These are phyloP conservation scores for Mortierella sp. DNA, from an alignment of 371 early-diverging fungal genomes.

Conservation along the genomic window DNA sequence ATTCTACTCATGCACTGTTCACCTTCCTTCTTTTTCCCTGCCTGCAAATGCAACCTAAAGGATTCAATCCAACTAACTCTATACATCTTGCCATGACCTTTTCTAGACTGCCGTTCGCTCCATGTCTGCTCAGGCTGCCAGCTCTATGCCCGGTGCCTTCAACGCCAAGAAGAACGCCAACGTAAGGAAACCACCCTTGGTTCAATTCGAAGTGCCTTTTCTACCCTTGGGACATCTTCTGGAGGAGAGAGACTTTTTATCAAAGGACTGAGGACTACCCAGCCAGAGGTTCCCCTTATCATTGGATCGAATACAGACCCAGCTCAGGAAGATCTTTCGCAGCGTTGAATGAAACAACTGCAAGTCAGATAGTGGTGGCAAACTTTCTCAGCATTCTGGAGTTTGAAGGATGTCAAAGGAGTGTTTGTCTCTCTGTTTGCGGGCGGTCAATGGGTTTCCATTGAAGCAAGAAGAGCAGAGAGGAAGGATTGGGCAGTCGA, in stretches of 20 bases:
- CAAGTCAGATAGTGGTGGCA: neutral
- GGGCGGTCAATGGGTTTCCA: neutral
- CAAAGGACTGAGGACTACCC: neutral
- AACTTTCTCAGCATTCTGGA: conserved; percentile 5
- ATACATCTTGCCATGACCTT: neutral
- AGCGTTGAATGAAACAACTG: neutral
- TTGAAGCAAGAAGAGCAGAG: neutral
- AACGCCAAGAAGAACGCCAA: conserved; percentile 74
- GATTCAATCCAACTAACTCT: neutral
- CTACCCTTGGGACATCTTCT: neutral
- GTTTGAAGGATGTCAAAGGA: neutral
- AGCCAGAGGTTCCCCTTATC: neutral
- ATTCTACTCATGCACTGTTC: neutral
- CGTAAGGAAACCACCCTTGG: conserved; percentile 55
- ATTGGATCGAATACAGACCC: neutral
- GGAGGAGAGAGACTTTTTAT: neutral
- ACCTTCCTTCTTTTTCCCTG: neutral
- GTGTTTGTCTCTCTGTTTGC: neutral
- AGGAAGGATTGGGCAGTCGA: neutral
- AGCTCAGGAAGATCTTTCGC: neutral
- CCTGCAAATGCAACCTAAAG: neutral
- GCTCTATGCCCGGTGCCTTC: conserved; percentile 73
- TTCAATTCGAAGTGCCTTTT: neutral
- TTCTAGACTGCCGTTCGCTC: conserved; percentile 54
- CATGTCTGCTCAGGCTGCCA: conserved; percentile 63